Evolutionary conservation across 768 basidiomycete genomes (phyloP).

Genomic region (Auriscalpium orientale): DNA sequence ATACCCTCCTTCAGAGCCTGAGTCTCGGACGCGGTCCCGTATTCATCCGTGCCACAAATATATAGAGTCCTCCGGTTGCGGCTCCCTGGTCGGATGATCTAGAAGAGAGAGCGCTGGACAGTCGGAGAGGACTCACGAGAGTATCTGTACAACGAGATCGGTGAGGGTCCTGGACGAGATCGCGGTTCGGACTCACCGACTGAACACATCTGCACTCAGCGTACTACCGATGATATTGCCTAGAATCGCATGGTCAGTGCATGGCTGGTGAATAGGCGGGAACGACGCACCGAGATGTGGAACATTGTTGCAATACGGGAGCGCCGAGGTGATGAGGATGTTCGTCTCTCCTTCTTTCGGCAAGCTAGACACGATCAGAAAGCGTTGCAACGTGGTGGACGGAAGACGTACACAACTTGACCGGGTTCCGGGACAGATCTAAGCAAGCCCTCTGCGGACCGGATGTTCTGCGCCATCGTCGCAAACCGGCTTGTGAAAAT

Average conservation of each 20-base stretch:
- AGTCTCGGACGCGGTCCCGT: conserved; percentile 99
- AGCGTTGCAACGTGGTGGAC: background rate
- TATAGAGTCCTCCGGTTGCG: conserved; percentile 87
- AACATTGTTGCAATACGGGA: conserved; percentile 96
- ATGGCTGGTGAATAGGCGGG: conserved; percentile 4
- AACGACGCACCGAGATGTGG: conserved; percentile 75
- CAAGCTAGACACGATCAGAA: conserved; percentile 31
- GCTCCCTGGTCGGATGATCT: conserved; percentile 34
- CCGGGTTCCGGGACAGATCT: conserved; percentile 35
- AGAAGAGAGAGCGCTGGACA: conserved; percentile 3
- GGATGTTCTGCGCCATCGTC: conserved; percentile 32
- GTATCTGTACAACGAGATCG: conserved; percentile 34
- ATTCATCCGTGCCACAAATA: conserved; percentile 97
- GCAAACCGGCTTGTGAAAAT: background rate
- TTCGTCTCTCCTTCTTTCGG: conserved; percentile 86
- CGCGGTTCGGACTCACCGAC: conserved; percentile 51
- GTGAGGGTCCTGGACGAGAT: background rate
- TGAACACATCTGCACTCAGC: conserved; percentile 94
- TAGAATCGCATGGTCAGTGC: conserved; percentile 14
- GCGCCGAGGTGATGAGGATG: conserved; percentile 86
- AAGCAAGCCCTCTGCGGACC: conserved; percentile 35
- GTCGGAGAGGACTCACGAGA: conserved; percentile 39
- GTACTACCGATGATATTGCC: conserved; percentile 95
- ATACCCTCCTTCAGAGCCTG: conserved; percentile 87
- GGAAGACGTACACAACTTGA: conserved; percentile 34